Percentiles rank a stretch among this genome's conserved stretches.
Conservation (phyloP, 108 stramenopile genomes). For the Nitzschia inconspicua region DNA sequence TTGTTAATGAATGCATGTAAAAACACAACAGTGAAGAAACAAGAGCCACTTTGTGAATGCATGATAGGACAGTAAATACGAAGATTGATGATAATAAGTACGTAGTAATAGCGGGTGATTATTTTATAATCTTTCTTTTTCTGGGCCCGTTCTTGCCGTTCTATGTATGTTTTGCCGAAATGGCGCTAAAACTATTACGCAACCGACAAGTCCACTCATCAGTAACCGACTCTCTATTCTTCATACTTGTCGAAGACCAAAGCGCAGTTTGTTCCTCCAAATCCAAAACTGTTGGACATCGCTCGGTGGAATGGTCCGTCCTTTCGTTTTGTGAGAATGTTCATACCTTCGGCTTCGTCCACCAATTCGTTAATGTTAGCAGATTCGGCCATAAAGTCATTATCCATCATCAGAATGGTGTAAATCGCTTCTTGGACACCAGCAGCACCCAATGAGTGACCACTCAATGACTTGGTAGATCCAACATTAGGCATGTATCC, state of each 20-base stretch:
- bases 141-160: too few relatives aligned
- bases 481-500: constrained; percentile 92
- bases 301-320: constrained; percentile 88
- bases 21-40: too few relatives aligned
- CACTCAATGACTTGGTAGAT: constrained; percentile 94
- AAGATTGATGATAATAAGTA: too few relatives aligned
- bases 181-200: too few relatives aligned
- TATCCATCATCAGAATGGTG: constrained; percentile 93
- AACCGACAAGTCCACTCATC: too few relatives aligned
- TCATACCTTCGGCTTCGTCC: constrained; percentile 93
- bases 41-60: too few relatives aligned
- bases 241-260: constrained; percentile 94
- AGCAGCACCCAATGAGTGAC: constrained; percentile 98
- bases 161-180: too few relatives aligned
- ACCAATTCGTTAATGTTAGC: constrained; percentile 88
- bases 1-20: too few relatives aligned
- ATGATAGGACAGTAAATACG: too few relatives aligned
- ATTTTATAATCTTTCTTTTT: too few relatives aligned
- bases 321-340: constrained; percentile 83
- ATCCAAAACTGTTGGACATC: constrained; percentile 99
- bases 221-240: constrained; percentile 33
- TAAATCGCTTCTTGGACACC: constrained; percentile 97
- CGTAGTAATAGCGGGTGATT: too few relatives aligned
- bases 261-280: constrained; percentile 98
- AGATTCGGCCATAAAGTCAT: constrained; percentile 92